Evolutionary conservation across 805 yeast species (phyloP).

Genomic region (Metschnikowia continentalis): DNA sequence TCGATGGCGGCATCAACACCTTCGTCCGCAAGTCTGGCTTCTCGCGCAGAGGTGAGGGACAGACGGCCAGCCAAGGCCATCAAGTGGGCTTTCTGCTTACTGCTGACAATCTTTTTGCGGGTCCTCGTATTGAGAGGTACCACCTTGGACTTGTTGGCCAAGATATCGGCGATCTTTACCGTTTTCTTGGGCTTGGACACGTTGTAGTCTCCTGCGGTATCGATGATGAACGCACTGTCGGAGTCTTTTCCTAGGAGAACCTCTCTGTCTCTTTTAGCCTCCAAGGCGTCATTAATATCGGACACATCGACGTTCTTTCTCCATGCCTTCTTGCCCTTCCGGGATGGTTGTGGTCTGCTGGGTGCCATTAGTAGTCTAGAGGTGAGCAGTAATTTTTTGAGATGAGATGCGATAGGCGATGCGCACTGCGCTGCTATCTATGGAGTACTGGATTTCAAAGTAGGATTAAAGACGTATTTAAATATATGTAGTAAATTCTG

Average conservation of each 20-base stretch:
- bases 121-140: constrained; percentile 52
- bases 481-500: too few species aligned
- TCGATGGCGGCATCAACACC: constrained; percentile 50
- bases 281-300: constrained; percentile 71
- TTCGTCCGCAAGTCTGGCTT: constrained; percentile 56
- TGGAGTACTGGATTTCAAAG: not conserved
- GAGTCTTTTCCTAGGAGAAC: constrained; percentile 47
- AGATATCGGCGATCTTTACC: constrained; percentile 63
- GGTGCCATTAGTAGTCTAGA: constrained; percentile 9
- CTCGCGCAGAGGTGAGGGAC: constrained; percentile 47
- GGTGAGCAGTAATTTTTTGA: constrained; percentile 3
- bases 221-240: constrained; percentile 47
- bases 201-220: constrained; percentile 38
- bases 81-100: constrained; percentile 58
- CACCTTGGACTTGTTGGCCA: constrained; percentile 69
- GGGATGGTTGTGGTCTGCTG: constrained; percentile 58
- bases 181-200: constrained; percentile 30
- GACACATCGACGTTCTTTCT: constrained; percentile 85
- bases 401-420: constrained; percentile 8
- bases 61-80: constrained; percentile 75
- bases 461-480: too few species aligned
- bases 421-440: not conserved
- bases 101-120: constrained; percentile 56
- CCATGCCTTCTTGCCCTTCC: constrained; percentile 93
- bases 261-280: constrained; percentile 60